A percentile compares a stretch with the other conserved stretches of the same genome.
Conservation (phyloP, 306 rosid genomes). For the Mimosa pudica region DNA sequence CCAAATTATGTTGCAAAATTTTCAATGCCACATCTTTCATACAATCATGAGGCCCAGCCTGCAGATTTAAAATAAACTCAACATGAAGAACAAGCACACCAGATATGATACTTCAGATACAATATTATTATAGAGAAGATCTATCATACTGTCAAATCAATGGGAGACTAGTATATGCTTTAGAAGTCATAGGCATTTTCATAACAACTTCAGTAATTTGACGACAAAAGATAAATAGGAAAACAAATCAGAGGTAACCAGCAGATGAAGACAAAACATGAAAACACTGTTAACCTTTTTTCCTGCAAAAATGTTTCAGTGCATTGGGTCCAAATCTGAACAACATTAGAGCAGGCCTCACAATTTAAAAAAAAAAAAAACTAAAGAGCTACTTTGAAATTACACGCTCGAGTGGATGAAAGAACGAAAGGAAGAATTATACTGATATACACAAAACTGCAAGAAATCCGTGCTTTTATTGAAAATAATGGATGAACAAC, state of each 20-base stretch:
- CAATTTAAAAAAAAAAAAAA: too few species aligned
- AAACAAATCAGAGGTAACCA: slow-evolving; percentile 4
- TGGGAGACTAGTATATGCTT: background rate
- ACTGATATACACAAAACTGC: too few species aligned
- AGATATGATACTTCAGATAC: slow-evolving; percentile 28
- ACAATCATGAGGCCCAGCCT: slow-evolving; percentile 79
- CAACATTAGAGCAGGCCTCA: background rate
- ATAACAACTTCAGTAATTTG: slow-evolving; percentile 5
- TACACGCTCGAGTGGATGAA: background rate
- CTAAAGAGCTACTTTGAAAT: background rate
- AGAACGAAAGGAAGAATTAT: background rate
- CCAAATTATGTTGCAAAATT: slow-evolving; percentile 70
- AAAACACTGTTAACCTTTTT: background rate
- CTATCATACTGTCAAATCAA: slow-evolving; percentile 25
- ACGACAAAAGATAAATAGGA: slow-evolving; percentile 10
- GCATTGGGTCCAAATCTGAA: background rate
- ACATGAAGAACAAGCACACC: slow-evolving; percentile 22
- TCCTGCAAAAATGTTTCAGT: background rate
- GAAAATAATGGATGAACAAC: background rate
- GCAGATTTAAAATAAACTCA: slow-evolving; percentile 34
- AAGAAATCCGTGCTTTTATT: background rate
- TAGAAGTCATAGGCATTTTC: slow-evolving; percentile 13
- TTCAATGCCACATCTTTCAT: slow-evolving; percentile 76
- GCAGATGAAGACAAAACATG: slow-evolving; percentile 23
- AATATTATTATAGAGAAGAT: slow-evolving; percentile 19